Evolutionary conservation across 2,329 filamentous ascomycete species (phyloP).

Genomic region (Anthostomella pinea): DNA sequence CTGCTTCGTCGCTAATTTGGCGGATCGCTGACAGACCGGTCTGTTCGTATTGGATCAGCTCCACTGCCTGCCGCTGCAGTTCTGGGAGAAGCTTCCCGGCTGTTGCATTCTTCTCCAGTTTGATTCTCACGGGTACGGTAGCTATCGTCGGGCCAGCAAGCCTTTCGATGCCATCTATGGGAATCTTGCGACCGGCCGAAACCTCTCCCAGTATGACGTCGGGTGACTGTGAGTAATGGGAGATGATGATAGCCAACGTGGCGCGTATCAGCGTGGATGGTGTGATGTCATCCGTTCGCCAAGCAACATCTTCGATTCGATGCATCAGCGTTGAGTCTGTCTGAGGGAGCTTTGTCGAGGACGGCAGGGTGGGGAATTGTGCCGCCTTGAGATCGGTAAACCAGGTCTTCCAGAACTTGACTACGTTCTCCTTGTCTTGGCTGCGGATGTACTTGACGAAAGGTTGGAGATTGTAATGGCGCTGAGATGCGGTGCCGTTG

Average conservation of each 20-base stretch:
- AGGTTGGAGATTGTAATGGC: too few relatives aligned
- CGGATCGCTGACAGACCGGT: slow-evolving; percentile 42
- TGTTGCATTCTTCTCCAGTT: slow-evolving; percentile 24
- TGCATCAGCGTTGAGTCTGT: slow-evolving; percentile 21
- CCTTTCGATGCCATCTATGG: slow-evolving; percentile 15
- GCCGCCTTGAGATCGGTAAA: too few relatives aligned
- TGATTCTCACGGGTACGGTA: slow-evolving; percentile 41
- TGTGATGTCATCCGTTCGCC: slow-evolving; percentile 31
- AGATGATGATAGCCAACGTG: slow-evolving; percentile 39
- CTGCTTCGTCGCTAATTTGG: slow-evolving; percentile 36
- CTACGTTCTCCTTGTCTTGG: too few relatives aligned
- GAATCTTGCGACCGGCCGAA: slow-evolving; percentile 34
- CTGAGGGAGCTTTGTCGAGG: slow-evolving; percentile 17
- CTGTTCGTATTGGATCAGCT: slow-evolving; percentile 51
- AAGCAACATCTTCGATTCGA: background rate
- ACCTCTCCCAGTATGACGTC: slow-evolving; percentile 43
- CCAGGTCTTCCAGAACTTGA: too few relatives aligned
- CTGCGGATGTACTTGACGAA: too few relatives aligned
- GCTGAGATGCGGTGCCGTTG: slow-evolving; percentile 7
- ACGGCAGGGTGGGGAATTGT: too few relatives aligned
- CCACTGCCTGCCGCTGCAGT: slow-evolving; percentile 43
- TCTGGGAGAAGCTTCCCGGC: slow-evolving; percentile 40
- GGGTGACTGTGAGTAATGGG: slow-evolving; percentile 32
- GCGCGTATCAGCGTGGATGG: slow-evolving; percentile 38
- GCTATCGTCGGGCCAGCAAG: slow-evolving; percentile 35